Base-by-base conservation (phyloP, 192 early-diverging fungal genomes). In the Polychytrium aggregatum region DNA sequence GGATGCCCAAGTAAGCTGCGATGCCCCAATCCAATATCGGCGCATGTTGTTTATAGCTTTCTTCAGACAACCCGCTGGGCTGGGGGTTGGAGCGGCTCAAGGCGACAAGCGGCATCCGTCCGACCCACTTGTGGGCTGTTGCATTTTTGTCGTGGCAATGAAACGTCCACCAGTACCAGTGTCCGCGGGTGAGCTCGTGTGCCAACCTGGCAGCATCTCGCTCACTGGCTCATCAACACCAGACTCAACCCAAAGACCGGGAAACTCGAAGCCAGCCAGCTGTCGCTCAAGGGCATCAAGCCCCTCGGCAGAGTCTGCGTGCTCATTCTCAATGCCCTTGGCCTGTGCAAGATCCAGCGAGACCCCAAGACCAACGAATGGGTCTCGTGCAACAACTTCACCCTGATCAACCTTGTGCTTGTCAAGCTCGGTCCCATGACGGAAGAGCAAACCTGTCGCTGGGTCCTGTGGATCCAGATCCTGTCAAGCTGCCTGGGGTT, bases 381-480 rank as follows among this genome's bases (percentile, higher is more conserved):
- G 47, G 35, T 82, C 16, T 74, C 78, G 44, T 71, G 79, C 61
- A 96, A 83, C 53, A 98, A 98, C 58, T 68, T 98, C 29, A 98
- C 96, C 0, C 58, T 98, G 25, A 71, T 98, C 21, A 98, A 97
- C 54, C 58, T 92, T 16, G 61, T 97, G 44, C 67, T 98, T n/a
- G 74, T 93, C 21, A 71, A 71, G 58, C 52, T 73, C 28, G 85
- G 83, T 4, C 87, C 84, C 0, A 72, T 89, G 56, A 64, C 62
- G 16, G 96, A 97, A 58, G 63, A 28, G 4, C 10, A 49, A 7
- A 36, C 59, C n/a, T n/a, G n/a, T n/a, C n/a, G n/a, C n/a, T n/a
- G n/a, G n/a, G n/a, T n/a, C n/a, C n/a, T n/a, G n/a, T n/a, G n/a
- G n/a, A n/a, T n/a, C n/a, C n/a, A n/a, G n/a, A n/a, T n/a, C n/a